A percentile compares a stretch with the other conserved stretches of the same genome.
These are phyloP conservation scores for Xylaria sp. DNA, from an alignment of 2,329 filamentous ascomycete genomes.

Conservation along the genomic window DNA sequence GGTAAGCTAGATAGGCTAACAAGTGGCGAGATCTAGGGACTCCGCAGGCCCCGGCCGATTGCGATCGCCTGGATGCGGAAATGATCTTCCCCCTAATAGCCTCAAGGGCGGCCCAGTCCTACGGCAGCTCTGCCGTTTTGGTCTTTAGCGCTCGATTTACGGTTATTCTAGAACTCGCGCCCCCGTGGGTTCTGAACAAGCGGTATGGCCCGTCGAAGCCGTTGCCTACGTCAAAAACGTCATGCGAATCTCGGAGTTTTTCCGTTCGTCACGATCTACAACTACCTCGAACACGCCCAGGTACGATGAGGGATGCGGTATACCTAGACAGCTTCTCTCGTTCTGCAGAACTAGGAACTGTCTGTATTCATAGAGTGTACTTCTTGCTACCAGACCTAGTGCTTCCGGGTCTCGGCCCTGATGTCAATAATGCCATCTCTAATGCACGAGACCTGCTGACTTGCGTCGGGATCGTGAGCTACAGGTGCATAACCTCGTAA, in stretches of 20 bases:
- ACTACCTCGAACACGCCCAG: too few species aligned
- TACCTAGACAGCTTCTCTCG: too few species aligned
- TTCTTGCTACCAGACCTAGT: background rate
- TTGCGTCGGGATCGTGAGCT: background rate
- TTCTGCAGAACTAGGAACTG: too few species aligned
- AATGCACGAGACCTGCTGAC: background rate
- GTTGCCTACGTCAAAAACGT: too few species aligned
- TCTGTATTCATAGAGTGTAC: too few species aligned
- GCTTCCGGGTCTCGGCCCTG: background rate
- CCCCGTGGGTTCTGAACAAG: background rate
- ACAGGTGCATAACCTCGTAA: background rate
- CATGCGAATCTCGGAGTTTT: too few species aligned
- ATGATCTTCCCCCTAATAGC: slow-evolving; percentile 16
- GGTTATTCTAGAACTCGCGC: background rate
- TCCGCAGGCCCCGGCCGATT: slow-evolving; percentile 12
- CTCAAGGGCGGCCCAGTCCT: background rate
- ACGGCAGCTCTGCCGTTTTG: background rate
- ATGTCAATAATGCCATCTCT: background rate
- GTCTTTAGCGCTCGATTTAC: background rate
- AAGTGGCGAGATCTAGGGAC: slow-evolving; percentile 1
- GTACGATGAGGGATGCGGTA: too few species aligned
- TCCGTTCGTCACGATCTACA: too few species aligned
- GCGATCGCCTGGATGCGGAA: slow-evolving; percentile 17
- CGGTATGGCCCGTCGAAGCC: background rate
- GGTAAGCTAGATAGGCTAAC: too few species aligned